Evolutionary conservation across 257 asterid species (phyloP).

Genomic region (Solanum phureja): DNA sequence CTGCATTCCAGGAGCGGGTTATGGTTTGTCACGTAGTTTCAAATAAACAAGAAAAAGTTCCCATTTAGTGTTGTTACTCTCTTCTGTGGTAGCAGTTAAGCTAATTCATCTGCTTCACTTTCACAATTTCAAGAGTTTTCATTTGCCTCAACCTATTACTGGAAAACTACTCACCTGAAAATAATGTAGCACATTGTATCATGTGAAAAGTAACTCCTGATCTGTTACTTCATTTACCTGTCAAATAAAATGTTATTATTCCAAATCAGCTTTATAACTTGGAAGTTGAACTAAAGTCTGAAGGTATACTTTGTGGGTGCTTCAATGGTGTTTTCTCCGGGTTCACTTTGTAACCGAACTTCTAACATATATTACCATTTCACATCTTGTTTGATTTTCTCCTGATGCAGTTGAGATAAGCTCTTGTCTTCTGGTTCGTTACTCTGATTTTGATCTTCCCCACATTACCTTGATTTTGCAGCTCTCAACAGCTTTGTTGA

Average conservation of each 20-base stretch:
- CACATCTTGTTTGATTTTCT: background rate
- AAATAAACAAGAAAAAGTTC: background rate
- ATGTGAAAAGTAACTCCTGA: background rate
- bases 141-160: background rate
- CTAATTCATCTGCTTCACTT: background rate
- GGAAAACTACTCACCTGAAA: background rate
- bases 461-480: slow-evolving; percentile 26
- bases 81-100: background rate
- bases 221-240: background rate
- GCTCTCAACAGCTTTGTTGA: slow-evolving; percentile 75
- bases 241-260: background rate
- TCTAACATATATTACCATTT: background rate
- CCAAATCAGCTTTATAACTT: background rate
- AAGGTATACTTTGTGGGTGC: background rate
- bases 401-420: background rate
- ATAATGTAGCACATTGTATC: background rate
- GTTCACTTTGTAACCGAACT: background rate
- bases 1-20: background rate
- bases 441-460: background rate
- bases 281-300: background rate
- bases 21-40: background rate
- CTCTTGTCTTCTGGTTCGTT: background rate
- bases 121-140: background rate
- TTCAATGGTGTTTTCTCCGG: background rate
- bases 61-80: background rate